These are phyloP conservation scores for Pseudodiploospora longispora DNA, from an alignment of 2,329 filamentous ascomycete species.

Conservation along the genomic window DNA sequence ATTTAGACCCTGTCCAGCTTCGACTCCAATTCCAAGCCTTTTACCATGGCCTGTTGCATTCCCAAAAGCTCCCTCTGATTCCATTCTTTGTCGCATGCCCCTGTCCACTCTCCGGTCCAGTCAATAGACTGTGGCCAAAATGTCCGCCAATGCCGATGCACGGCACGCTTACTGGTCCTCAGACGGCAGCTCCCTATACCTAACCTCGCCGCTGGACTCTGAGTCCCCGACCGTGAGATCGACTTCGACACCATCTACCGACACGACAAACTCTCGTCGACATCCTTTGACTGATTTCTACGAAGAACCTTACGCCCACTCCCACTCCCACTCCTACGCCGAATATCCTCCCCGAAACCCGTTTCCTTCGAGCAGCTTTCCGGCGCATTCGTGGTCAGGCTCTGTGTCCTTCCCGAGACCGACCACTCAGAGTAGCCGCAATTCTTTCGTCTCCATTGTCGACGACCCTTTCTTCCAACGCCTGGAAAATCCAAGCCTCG, in stretches of 20 bases:
- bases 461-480: constrained; percentile 49
- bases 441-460: constrained; percentile 45
- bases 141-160: constrained; percentile 16
- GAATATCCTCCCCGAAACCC: constrained; percentile 9
- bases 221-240: constrained; percentile 7
- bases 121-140: constrained; percentile 23
- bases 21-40: not conserved
- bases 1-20: no score
- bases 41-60: not conserved
- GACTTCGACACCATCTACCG: no score
- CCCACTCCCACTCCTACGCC: constrained; percentile 16
- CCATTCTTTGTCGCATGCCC: constrained; percentile 17
- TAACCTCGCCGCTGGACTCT: constrained; percentile 3
- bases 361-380: constrained; percentile 8
- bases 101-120: constrained; percentile 14
- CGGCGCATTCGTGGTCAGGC: constrained; percentile 5
- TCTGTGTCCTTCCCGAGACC: constrained; percentile 12
- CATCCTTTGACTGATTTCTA: not conserved
- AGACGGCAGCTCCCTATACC: constrained; percentile 8
- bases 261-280: no score
- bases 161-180: constrained; percentile 7
- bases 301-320: constrained; percentile 1
- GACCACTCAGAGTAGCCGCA: constrained; percentile 27
- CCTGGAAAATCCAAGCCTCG: constrained; percentile 29
- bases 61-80: constrained; percentile 8